These are phyloP conservation scores for Geotrichum ghanense DNA, from an alignment of 805 yeast genomes.

Conservation along the genomic window DNA sequence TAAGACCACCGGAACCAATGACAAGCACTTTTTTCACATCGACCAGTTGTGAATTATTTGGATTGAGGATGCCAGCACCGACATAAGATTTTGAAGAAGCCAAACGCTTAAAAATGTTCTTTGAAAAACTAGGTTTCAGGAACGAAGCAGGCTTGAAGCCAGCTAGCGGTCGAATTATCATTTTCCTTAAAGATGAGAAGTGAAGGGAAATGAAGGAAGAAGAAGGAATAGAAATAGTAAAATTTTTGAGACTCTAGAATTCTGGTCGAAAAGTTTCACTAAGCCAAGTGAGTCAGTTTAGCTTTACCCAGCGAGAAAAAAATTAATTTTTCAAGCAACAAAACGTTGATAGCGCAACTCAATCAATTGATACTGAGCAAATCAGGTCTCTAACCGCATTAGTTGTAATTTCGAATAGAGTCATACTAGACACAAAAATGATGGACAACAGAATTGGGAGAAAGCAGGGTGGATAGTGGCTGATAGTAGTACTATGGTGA, in stretches of 20 bases:
- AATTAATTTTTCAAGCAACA: too few species aligned
- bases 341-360: too few species aligned
- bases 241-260: too few species aligned
- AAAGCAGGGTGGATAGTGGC: too few species aligned
- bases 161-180: neutral
- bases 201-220: neutral
- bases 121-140: conserved; percentile 16
- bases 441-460: too few species aligned
- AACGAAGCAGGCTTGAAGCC: conserved; percentile 23
- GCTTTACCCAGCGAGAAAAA: too few species aligned
- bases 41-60: conserved; percentile 36
- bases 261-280: conserved; percentile 1
- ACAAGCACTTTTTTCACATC: conserved; percentile 81
- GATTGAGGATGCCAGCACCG: conserved; percentile 29
- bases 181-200: neutral
- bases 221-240: neutral
- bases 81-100: conserved; percentile 16
- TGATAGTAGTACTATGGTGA: too few species aligned
- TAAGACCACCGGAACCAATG: conserved; percentile 94
- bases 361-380: neutral
- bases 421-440: too few species aligned
- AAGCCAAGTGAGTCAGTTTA: neutral
- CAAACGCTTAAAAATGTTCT: neutral
- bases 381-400: neutral
- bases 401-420: too few species aligned